Conservation (phyloP, 495 filamentous ascomycete species). For the Penicillium longicatenatum region DNA sequence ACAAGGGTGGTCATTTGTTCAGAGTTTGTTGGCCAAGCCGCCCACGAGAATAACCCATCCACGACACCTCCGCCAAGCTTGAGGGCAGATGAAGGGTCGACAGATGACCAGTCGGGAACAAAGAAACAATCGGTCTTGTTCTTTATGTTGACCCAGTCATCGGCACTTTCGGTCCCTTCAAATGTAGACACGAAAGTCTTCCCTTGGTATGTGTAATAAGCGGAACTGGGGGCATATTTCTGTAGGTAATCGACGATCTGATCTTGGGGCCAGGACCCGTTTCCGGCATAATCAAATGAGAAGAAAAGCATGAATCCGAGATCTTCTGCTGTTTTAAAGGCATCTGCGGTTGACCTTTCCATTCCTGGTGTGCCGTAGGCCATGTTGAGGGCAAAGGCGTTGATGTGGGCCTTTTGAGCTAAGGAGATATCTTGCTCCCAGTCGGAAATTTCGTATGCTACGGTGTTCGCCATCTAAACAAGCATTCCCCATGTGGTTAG, state of each 20-base stretch:
- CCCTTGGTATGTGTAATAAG: constrained; percentile 56
- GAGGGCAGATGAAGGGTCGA: constrained; percentile 46
- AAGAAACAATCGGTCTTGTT: constrained; percentile 53
- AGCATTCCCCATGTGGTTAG: neutral
- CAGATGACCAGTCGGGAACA: constrained; percentile 66
- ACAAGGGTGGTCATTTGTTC: constrained; percentile 51
- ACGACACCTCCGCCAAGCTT: constrained; percentile 39
- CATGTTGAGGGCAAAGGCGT: constrained; percentile 75
- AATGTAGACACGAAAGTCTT: constrained; percentile 73
- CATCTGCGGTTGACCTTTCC: constrained; percentile 46
- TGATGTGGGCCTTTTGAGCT: constrained; percentile 64
- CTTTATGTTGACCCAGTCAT: constrained; percentile 62
- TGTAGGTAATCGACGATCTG: constrained; percentile 59
- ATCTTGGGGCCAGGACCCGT: constrained; percentile 55
- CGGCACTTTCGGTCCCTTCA: constrained; percentile 60
- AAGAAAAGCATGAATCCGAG: constrained; percentile 65
- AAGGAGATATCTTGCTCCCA: constrained; percentile 61
- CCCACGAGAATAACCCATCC: constrained; percentile 71
- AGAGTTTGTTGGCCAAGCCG: constrained; percentile 68
- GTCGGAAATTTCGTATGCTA: constrained; percentile 36
- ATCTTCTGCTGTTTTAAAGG: constrained; percentile 57
- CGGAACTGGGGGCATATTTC: constrained; percentile 48
- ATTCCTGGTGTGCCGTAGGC: constrained; percentile 52
- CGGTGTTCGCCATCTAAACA: constrained; percentile 28
- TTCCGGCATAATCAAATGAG: constrained; percentile 69